A percentile compares a stretch with the other conserved stretches of the same genome.
Conservation (phyloP, 768 basidiomycete species). For the Suillus subluteus region DNA sequence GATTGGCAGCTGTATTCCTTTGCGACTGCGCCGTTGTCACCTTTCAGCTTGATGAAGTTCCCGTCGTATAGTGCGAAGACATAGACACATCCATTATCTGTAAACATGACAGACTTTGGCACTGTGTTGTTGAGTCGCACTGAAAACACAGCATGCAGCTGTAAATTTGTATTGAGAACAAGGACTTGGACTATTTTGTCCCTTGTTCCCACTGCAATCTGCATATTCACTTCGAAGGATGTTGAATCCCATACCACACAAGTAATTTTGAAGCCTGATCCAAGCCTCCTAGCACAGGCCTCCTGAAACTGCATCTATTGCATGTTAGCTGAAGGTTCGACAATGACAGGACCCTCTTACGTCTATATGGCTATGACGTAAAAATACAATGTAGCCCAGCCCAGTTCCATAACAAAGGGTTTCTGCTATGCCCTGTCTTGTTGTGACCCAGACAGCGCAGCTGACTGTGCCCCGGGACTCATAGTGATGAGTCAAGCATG, state of each 20-base stretch:
- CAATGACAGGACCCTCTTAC: background rate
- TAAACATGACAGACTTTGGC: background rate
- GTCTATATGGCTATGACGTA: background rate
- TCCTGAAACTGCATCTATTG: background rate
- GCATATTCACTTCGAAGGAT: background rate
- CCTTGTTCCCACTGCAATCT: background rate
- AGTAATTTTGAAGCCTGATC: background rate
- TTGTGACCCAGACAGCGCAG: no score
- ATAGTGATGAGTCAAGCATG: no score
- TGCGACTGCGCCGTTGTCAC: no score
- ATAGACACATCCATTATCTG: background rate
- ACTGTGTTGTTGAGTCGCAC: background rate
- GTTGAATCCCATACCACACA: background rate
- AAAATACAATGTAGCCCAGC: background rate
- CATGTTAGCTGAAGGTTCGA: background rate
- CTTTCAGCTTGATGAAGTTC: no score
- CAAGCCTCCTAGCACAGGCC: background rate
- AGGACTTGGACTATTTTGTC: background rate
- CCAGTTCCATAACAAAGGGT: slow-evolving; percentile 1
- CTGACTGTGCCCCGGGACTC: no score
- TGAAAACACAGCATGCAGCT: background rate
- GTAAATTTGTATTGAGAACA: background rate
- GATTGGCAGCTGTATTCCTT: no score
- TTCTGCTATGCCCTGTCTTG: background rate
- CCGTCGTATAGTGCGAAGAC: background rate